Evolutionary conservation across 176 grass and related monocot species (phyloP).

Genomic region (Hyparrhenia diplandra): DNA sequence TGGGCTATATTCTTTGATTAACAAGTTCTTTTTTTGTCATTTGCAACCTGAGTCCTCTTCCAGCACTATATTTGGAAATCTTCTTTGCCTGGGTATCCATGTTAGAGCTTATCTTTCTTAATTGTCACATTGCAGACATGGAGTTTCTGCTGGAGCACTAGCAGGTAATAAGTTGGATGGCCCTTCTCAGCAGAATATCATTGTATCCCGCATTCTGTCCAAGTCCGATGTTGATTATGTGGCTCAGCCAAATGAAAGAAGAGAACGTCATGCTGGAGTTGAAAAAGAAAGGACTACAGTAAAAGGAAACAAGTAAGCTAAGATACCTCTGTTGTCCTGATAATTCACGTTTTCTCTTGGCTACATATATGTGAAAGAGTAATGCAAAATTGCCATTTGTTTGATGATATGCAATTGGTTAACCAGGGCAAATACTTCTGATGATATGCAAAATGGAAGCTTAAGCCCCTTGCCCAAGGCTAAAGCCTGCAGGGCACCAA

Average conservation of each 20-base stretch:
- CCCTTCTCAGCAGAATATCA: slow-evolving; percentile 51
- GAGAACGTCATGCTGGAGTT: slow-evolving; percentile 53
- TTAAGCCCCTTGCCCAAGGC: slow-evolving; percentile 57
- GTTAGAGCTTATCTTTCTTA: slow-evolving; percentile 14
- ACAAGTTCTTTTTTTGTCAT: neutral
- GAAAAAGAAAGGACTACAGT: slow-evolving; percentile 59
- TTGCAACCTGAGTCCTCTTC: neutral
- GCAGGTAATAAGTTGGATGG: slow-evolving; percentile 58
- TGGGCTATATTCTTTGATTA: neutral
- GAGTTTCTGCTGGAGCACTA: slow-evolving; percentile 39
- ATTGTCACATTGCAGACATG: slow-evolving; percentile 47
- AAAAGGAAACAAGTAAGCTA: slow-evolving; percentile 84
- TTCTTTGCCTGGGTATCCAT: neutral
- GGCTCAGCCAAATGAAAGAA: slow-evolving; percentile 59
- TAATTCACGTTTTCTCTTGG: neutral
- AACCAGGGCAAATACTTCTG: slow-evolving; percentile 47
- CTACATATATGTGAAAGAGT: slow-evolving; percentile 15
- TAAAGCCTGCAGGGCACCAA: slow-evolving; percentile 76
- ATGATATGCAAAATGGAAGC: slow-evolving; percentile 56
- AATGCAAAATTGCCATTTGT: slow-evolving; percentile 16
- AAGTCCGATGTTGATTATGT: slow-evolving; percentile 43
- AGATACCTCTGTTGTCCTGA: neutral
- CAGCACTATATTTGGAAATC: neutral
- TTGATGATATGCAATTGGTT: slow-evolving; percentile 19
- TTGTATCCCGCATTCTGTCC: slow-evolving; percentile 35